Evolutionary conservation across 2,329 filamentous ascomycete genomes (phyloP).

Genomic region (Arthrobotrys iridis): DNA sequence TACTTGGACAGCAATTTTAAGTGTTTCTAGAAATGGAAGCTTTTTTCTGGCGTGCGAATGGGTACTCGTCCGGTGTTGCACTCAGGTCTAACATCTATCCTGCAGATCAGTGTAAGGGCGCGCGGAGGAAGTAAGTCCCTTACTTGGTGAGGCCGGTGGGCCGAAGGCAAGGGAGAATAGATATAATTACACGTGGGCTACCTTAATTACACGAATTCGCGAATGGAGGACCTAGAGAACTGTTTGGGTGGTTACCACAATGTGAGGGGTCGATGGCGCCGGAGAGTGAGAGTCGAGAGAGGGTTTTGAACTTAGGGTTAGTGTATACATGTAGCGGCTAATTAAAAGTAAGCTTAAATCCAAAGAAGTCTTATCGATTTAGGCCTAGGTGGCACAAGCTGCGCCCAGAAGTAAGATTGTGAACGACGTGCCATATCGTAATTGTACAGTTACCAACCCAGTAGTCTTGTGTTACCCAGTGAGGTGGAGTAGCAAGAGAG

Average conservation of each 20-base stretch:
- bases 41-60: not conserved
- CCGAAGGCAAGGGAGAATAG: not conserved
- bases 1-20: not conserved
- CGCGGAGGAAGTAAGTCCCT: not conserved
- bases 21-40: not conserved
- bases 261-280: not conserved
- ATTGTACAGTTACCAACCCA: too few species aligned
- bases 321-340: not conserved
- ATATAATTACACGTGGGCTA: not conserved
- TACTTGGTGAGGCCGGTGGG: not conserved
- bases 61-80: not conserved
- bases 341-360: not conserved
- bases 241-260: not conserved
- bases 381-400: not conserved
- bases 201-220: not conserved
- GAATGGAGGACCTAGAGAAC: not conserved
- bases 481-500: too few species aligned
- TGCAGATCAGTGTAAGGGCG: slow-evolving; percentile 9
- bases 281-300: not conserved
- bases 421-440: too few species aligned
- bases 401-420: too few species aligned
- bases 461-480: too few species aligned
- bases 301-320: not conserved
- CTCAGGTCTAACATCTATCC: slow-evolving; percentile 4
- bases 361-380: not conserved